Evolutionary conservation across 2,329 filamentous ascomycete species (phyloP).

Genomic region (Aspergillus ochraceoroseus): DNA sequence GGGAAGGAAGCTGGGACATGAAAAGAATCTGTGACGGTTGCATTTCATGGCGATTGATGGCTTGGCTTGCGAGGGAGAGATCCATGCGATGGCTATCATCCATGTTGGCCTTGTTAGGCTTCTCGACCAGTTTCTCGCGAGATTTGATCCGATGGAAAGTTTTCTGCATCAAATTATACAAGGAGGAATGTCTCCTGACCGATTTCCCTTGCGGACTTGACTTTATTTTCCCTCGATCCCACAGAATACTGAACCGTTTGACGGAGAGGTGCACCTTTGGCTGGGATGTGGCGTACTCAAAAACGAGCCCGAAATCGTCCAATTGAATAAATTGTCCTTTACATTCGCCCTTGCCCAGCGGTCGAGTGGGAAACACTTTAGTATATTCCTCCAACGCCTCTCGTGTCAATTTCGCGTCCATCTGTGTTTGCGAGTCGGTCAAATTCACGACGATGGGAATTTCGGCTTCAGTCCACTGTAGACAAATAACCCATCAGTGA

Average conservation of each 20-base stretch:
- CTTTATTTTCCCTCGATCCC: slow-evolving; percentile 17
- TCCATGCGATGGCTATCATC: slow-evolving; percentile 8
- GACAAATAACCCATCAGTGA: neutral
- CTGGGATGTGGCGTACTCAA: slow-evolving; percentile 25
- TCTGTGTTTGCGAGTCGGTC: slow-evolving; percentile 34
- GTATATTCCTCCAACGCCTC: slow-evolving; percentile 26
- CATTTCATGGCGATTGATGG: slow-evolving; percentile 8
- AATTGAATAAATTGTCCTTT: slow-evolving; percentile 31
- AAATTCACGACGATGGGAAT: slow-evolving; percentile 24
- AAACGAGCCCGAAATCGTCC: slow-evolving; percentile 34
- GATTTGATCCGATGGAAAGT: slow-evolving; percentile 14
- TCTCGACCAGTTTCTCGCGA: neutral
- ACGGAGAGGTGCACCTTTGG: slow-evolving; percentile 27
- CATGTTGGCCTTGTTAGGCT: neutral
- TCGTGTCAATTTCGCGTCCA: slow-evolving; percentile 31
- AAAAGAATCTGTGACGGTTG: slow-evolving; percentile 19
- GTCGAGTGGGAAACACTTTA: slow-evolving; percentile 14
- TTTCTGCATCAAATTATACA: slow-evolving; percentile 20
- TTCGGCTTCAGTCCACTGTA: slow-evolving; percentile 26
- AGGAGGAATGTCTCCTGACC: slow-evolving; percentile 17
- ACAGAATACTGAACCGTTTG: slow-evolving; percentile 25
- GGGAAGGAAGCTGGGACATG: slow-evolving; percentile 22
- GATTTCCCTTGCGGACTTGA: slow-evolving; percentile 17
- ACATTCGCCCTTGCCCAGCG: slow-evolving; percentile 20
- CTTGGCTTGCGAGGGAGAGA: slow-evolving; percentile 15